These are phyloP conservation scores for Fusarium scirpi DNA, from an alignment of 2,329 filamentous ascomycete species.

Conservation along the genomic window DNA sequence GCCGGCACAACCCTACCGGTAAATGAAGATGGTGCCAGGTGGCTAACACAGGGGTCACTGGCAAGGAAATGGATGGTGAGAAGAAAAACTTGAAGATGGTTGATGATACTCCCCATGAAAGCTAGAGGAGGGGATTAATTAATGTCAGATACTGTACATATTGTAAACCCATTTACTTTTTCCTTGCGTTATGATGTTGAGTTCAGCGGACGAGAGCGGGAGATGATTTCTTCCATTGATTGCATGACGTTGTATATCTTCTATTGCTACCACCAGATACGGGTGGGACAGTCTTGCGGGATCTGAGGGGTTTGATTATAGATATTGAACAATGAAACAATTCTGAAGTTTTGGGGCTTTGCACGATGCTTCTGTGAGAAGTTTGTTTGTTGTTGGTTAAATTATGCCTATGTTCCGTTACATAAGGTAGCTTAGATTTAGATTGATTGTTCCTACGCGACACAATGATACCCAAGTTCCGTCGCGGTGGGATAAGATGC, in stretches of 20 bases:
- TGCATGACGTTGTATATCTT: conserved; percentile 23
- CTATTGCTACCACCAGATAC: conserved; percentile 5
- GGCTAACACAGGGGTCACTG: neutral
- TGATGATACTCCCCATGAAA: conserved; percentile 29
- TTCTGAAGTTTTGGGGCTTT: neutral
- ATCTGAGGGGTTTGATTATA: conserved; percentile 22
- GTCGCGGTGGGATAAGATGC: neutral
- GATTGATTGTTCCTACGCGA: neutral
- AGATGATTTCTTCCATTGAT: conserved; percentile 21
- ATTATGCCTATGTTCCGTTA: neutral
- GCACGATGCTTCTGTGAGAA: neutral
- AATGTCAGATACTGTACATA: conserved; percentile 50
- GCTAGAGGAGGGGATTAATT: conserved; percentile 40
- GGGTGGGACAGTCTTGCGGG: conserved; percentile 18
- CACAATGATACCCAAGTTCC: neutral
- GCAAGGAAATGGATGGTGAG: conserved; percentile 13
- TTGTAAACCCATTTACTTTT: conserved; percentile 42
- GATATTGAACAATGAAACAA: conserved; percentile 1
- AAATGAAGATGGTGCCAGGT: conserved; percentile 23
- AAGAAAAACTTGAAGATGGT: conserved; percentile 30
- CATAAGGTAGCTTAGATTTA: neutral
- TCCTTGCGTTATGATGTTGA: conserved; percentile 38
- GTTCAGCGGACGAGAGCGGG: conserved; percentile 29
- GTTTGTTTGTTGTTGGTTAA: neutral
- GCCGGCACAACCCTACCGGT: conserved; percentile 55